Evolutionary conservation across 441 rosid genomes (phyloP).

Genomic region (Omphalea diandra): DNA sequence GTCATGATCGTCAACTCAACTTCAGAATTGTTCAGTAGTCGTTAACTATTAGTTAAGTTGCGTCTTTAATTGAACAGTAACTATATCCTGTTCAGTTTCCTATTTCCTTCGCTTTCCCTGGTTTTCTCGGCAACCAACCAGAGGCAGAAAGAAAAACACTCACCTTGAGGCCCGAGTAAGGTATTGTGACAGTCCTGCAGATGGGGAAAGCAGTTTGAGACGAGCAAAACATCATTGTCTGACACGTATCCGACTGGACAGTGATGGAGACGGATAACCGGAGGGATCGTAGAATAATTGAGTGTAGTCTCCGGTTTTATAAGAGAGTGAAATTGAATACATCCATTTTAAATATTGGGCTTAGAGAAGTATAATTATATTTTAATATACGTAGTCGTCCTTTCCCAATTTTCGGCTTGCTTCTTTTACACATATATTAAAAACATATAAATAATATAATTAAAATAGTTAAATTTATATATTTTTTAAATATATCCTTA

Average conservation of each 20-base stretch:
- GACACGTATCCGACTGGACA: conserved; percentile 25
- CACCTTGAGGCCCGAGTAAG: conserved; percentile 76
- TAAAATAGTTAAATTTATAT: too few species aligned
- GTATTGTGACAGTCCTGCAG: conserved; percentile 62
- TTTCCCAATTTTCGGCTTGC: too few species aligned
- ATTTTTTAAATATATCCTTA: too few species aligned
- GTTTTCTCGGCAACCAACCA: conserved; percentile 22
- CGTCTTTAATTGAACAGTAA: not conserved
- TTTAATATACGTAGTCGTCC: too few species aligned
- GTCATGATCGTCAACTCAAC: conserved; percentile 1
- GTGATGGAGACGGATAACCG: conserved; percentile 22
- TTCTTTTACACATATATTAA: too few species aligned
- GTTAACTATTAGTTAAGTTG: not conserved
- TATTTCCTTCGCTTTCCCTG: not conserved
- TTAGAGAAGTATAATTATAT: too few species aligned
- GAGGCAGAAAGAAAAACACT: conserved; percentile 12
- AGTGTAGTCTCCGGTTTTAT: not conserved
- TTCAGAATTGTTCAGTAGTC: not conserved
- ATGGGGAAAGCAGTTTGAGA: conserved; percentile 42
- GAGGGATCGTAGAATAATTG: conserved; percentile 8
- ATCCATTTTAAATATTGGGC: too few species aligned
- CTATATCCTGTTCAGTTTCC: not conserved
- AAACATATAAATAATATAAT: too few species aligned
- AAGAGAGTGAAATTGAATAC: not conserved
- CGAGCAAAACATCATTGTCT: conserved; percentile 45